A percentile compares a stretch with the other conserved stretches of the same genome.
These are phyloP conservation scores for Ogataea polymorpha DNA, from an alignment of 805 yeast genomes.

Conservation along the genomic window DNA sequence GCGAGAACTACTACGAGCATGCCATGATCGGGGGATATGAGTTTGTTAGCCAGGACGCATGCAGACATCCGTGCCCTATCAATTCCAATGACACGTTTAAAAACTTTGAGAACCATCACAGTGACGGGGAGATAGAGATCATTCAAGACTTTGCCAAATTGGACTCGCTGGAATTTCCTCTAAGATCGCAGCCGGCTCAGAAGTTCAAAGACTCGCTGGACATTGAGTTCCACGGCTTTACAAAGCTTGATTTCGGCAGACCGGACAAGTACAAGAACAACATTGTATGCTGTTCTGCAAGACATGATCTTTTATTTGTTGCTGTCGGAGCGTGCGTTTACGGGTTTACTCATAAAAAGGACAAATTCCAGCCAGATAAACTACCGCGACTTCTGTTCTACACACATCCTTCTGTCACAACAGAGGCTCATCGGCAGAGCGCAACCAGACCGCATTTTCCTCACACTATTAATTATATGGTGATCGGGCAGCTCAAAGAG, in stretches of 20 bases:
- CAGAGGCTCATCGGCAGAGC: constrained; percentile 35
- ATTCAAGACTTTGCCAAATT: constrained; percentile 18
- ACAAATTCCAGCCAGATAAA: constrained; percentile 29
- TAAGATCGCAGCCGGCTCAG: constrained; percentile 34
- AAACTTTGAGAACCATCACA: constrained; percentile 33
- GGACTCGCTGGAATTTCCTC: constrained; percentile 22
- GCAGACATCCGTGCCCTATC: constrained; percentile 22
- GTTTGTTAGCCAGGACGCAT: constrained; percentile 4
- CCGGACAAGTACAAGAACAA: constrained; percentile 43
- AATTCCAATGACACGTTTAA: constrained; percentile 32
- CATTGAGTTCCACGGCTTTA: constrained; percentile 16
- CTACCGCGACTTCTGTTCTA: constrained; percentile 35
- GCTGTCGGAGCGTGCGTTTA: constrained; percentile 36
- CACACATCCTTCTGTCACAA: constrained; percentile 40
- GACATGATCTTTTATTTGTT: constrained; percentile 24
- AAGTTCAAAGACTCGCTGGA: constrained; percentile 35
- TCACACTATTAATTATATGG: constrained; percentile 53
- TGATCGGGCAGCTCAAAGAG: constrained; percentile 35
- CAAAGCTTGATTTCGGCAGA: constrained; percentile 22
- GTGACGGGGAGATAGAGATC: constrained; percentile 12
- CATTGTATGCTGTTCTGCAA: constrained; percentile 26
- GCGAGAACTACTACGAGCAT: constrained; percentile 17
- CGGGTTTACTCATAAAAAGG: constrained; percentile 32
- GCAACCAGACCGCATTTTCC: constrained; percentile 52
- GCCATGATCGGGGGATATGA: constrained; percentile 15